Base-by-base conservation (phyloP, 208 protist genomes). In the Leptomonas pyrrhocoris region DNA sequence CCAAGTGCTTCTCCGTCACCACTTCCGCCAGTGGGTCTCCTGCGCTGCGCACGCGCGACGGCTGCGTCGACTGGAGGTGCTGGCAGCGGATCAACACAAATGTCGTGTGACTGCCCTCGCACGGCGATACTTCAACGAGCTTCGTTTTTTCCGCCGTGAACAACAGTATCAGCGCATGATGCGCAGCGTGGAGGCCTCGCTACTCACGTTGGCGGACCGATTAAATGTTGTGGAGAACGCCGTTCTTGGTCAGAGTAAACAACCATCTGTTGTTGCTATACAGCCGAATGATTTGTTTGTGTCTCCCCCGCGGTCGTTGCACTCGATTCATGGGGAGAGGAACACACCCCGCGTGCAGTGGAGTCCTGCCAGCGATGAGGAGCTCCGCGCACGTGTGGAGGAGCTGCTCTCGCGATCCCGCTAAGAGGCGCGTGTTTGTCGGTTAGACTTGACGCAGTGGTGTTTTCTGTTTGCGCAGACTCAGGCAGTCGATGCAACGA, bases 51-150 rank as follows among this genome's bases (percentile, higher is more conserved):
- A 34, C 4, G 21, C 45, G 16, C 45, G 27, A 11, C 53, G 54
- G n/a, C 11, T 46, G 23, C 55, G 12, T 12, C 53, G 70, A 18
- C 30, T 63, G 5, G 61, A 68, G 21, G 34, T 63, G 34, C 61
- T 75, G 23, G 51, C 53, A 3, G 60, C 50, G 8, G 69, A 74
- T 55, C 38, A 50, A 36, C 69, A 68, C 45, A 67, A 68, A 16
- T 38, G 69, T 1, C 48, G 60, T 21, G 50, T 55, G n/a, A 57
- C 53, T 7, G 42, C 45, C 16, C 42, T 68, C 21, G 53, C 61
- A n/a, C 61, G 61, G 9, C 61, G 61, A 8, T 68, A 64, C 61
- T 56, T 58, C 48, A 51, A 64, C 54, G 46, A 43, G 70, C 53
- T 75, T 31, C 43, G 55, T 11, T 68, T 30, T 15, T 59, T 48